These are phyloP conservation scores for Parasarocladium wereldwijsianum DNA, from an alignment of 2,329 filamentous ascomycete species.

Conservation along the genomic window DNA sequence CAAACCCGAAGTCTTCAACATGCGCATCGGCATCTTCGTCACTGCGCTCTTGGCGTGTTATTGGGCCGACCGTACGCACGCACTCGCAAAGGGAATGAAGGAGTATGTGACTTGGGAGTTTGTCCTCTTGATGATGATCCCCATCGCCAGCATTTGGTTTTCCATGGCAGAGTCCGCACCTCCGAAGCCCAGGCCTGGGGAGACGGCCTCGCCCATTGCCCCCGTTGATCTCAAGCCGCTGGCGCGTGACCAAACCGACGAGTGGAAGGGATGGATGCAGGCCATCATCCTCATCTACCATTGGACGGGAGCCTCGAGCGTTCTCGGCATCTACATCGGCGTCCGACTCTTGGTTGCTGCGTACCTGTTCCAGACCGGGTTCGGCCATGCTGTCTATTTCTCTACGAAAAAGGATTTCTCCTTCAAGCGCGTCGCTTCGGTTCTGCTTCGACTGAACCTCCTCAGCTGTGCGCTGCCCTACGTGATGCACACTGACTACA, in stretches of 20 bases:
- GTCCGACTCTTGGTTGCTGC: constrained; percentile 37
- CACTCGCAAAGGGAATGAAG: constrained; percentile 14
- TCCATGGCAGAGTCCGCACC: constrained; percentile 10
- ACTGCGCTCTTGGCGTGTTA: constrained; percentile 14
- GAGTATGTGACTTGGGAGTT: constrained; percentile 10
- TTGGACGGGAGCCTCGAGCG: constrained; percentile 36
- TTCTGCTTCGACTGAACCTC: constrained; percentile 43
- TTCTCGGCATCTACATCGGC: constrained; percentile 37
- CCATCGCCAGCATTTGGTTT: constrained; percentile 4
- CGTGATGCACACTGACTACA: constrained; percentile 37
- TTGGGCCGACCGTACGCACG: constrained; percentile 14
- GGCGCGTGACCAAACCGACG: constrained; percentile 40
- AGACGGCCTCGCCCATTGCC: constrained; percentile 1
- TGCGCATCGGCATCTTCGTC: constrained; percentile 13
- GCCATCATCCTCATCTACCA: constrained; percentile 36
- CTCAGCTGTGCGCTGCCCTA: constrained; percentile 37
- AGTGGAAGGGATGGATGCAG: constrained; percentile 56
- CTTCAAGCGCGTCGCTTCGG: constrained; percentile 30
- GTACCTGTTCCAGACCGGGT: constrained; percentile 49
- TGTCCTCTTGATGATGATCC: constrained; percentile 7
- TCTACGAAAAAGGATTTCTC: constrained; percentile 42
- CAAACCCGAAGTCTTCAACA: constrained; percentile 8
- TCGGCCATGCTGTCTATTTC: constrained; percentile 46
- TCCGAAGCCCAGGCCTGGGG: constrained; percentile 6
- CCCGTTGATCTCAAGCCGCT: constrained; percentile 11